Evolutionary conservation across 257 asterid genomes (phyloP).

Genomic region (Mentha longifolia): DNA sequence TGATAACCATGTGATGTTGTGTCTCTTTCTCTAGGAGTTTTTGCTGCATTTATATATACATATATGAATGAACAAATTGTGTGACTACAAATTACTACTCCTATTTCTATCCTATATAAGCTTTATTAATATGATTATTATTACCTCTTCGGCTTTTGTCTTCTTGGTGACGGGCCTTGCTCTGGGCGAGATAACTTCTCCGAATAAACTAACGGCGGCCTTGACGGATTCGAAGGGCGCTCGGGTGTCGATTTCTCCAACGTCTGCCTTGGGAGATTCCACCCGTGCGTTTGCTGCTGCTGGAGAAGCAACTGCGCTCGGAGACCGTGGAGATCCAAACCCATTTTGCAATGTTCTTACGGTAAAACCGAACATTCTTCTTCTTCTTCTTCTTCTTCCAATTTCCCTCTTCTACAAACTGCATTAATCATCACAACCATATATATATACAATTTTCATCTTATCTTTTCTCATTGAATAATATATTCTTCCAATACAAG

Average conservation of each 20-base stretch:
- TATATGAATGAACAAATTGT: background rate
- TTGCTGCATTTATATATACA: conserved; percentile 44
- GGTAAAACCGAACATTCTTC: conserved; percentile 59
- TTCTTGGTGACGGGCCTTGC: conserved; percentile 49
- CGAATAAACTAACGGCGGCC: conserved; percentile 81
- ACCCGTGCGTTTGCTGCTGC: background rate
- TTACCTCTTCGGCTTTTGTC: conserved; percentile 80
- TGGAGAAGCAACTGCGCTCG: conserved; percentile 38
- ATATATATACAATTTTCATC: background rate
- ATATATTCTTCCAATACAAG: background rate
- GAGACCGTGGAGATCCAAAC: conserved; percentile 54
- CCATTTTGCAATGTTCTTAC: conserved; percentile 57
- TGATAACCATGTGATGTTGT: conserved; percentile 69
- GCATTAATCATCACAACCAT: conserved; percentile 4
- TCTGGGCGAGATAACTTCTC: conserved; percentile 58
- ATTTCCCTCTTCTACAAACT: conserved; percentile 29
- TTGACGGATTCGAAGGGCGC: conserved; percentile 82
- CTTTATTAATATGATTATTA: too few species aligned
- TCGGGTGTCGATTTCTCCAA: conserved; percentile 53
- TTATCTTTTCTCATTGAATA: too few species aligned
- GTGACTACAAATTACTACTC: too few species aligned
- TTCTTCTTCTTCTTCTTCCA: background rate
- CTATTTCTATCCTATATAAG: too few species aligned
- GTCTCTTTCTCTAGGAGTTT: conserved; percentile 87
- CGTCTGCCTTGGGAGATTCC: conserved; percentile 44